A percentile compares a stretch with the other conserved stretches of the same genome.
Evolutionary conservation across 2,329 filamentous ascomycete species (phyloP).

Genomic region (Neodidymelliopsis sp.): DNA sequence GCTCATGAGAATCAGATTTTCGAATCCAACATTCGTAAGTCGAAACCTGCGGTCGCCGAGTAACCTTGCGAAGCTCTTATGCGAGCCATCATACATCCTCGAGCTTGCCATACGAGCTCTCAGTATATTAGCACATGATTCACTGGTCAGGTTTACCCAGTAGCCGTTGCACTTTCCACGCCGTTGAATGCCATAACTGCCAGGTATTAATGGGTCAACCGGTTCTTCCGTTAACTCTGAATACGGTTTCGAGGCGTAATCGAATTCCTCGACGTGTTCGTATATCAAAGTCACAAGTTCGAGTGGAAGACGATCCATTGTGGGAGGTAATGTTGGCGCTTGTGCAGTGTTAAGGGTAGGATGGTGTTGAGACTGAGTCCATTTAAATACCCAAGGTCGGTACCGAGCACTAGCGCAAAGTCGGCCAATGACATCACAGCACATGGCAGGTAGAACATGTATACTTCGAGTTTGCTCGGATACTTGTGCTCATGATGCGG

Average conservation of each 20-base stretch:
- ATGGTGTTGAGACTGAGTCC: too few relatives aligned
- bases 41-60: slow-evolving; percentile 13
- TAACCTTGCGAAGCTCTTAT: slow-evolving; percentile 3
- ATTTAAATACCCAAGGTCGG: too few relatives aligned
- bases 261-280: background rate
- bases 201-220: background rate
- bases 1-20: slow-evolving; percentile 1
- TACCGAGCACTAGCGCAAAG: too few relatives aligned
- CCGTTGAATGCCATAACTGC: too few relatives aligned
- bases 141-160: background rate
- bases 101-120: slow-evolving; percentile 1
- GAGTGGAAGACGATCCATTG: background rate
- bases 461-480: too few relatives aligned
- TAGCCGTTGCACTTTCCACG: background rate
- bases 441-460: too few relatives aligned
- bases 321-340: too few relatives aligned
- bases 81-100: slow-evolving; percentile 3
- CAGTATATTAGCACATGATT: background rate
- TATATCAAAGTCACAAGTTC: background rate
- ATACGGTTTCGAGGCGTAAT: background rate
- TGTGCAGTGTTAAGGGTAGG: too few relatives aligned
- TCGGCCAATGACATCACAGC: too few relatives aligned
- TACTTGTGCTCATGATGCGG: too few relatives aligned
- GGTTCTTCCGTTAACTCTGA: background rate
- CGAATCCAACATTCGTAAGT: slow-evolving; percentile 8